Conservation (phyloP, 176 grass and related monocot genomes). For the Oryza brachyantha region DNA sequence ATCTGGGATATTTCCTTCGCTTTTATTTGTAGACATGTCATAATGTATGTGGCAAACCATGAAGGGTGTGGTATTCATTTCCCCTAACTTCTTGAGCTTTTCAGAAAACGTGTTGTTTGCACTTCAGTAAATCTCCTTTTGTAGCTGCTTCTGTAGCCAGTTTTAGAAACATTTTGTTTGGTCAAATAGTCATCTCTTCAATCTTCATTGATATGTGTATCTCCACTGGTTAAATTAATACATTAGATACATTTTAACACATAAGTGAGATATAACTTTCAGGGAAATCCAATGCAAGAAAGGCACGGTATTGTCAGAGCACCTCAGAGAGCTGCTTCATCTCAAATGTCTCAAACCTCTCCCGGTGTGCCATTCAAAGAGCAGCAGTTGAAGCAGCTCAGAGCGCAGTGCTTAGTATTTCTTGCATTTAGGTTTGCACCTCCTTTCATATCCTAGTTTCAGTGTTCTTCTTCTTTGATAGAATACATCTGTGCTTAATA, state of each 20-base stretch:
- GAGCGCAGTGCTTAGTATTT: conserved; percentile 99
- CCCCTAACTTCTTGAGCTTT: conserved; percentile 2
- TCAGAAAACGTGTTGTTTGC: background rate
- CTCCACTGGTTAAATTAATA: conserved; percentile 6
- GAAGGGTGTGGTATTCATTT: background rate
- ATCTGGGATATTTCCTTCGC: background rate
- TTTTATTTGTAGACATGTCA: background rate
- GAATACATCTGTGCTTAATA: conserved; percentile 13
- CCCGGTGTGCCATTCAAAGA: conserved; percentile 80
- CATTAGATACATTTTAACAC: conserved; percentile 20
- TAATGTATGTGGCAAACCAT: background rate
- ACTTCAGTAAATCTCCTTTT: conserved; percentile 7
- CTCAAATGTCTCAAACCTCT: conserved; percentile 52
- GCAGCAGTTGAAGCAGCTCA: conserved; percentile 96
- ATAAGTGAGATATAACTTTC: conserved; percentile 27
- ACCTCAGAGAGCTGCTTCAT: conserved; percentile 42
- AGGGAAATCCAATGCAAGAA: conserved; percentile 83
- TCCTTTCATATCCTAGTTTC: background rate
- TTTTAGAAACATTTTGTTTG: conserved; percentile 27
- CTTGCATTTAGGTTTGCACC: conserved; percentile 85
- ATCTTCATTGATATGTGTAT: conserved; percentile 20
- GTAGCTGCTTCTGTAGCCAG: background rate
- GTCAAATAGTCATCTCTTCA: conserved; percentile 17
- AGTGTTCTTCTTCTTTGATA: background rate
- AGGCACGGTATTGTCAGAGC: conserved; percentile 49